A percentile compares a stretch with the other conserved stretches of the same genome.
Evolutionary conservation across 2,329 filamentous ascomycete species (phyloP).

Genomic region (Diaporthe sp.): DNA sequence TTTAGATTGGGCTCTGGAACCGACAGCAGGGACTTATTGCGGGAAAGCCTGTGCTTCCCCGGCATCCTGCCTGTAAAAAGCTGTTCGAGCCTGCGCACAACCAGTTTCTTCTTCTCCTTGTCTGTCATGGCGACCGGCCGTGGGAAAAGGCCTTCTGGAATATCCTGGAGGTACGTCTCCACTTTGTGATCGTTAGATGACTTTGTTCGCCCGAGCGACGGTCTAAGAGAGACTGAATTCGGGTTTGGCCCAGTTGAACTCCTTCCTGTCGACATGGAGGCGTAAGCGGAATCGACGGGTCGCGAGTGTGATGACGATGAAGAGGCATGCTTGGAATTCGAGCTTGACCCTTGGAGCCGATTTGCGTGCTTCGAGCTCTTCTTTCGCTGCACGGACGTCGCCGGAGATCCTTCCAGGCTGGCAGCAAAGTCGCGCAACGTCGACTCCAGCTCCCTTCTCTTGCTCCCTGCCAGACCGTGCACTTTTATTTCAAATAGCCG

Average conservation of each 20-base stretch:
- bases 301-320: slow-evolving; percentile 66
- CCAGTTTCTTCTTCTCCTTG: slow-evolving; percentile 80
- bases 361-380: slow-evolving; percentile 55
- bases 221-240: slow-evolving; percentile 55
- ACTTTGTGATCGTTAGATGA: slow-evolving; percentile 69
- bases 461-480: slow-evolving; percentile 77
- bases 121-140: slow-evolving; percentile 74
- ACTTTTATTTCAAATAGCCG: slow-evolving; percentile 87
- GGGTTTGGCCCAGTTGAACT: slow-evolving; percentile 51
- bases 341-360: slow-evolving; percentile 57
- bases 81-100: slow-evolving; percentile 82
- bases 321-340: slow-evolving; percentile 64
- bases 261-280: slow-evolving; percentile 72
- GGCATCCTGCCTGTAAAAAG: slow-evolving; percentile 81
- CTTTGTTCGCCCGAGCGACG: slow-evolving; percentile 52
- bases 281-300: slow-evolving; percentile 74
- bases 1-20: slow-evolving; percentile 31
- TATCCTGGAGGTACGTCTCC: slow-evolving; percentile 78
- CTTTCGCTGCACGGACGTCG: slow-evolving; percentile 57
- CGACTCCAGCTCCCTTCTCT: slow-evolving; percentile 82
- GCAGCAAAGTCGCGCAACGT: slow-evolving; percentile 79
- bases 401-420: slow-evolving; percentile 66
- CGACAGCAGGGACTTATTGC: slow-evolving; percentile 11
- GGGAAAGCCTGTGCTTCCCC: slow-evolving; percentile 42
- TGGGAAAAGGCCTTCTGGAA: slow-evolving; percentile 77